Base-by-base conservation (phyloP, 2,329 filamentous ascomycete species). In the Fusarium ambrosium region DNA sequence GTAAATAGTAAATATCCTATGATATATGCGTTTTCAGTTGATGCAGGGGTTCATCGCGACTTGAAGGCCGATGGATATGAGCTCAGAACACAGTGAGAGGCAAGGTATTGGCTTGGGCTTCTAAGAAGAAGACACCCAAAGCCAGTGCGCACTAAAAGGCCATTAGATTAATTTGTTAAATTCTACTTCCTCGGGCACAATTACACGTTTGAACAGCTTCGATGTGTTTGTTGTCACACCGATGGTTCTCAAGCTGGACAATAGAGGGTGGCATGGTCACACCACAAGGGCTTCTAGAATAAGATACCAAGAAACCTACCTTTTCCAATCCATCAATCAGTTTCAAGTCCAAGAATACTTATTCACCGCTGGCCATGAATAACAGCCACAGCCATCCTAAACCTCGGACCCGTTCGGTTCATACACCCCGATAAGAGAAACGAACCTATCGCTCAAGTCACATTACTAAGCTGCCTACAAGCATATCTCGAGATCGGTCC, bases 401-500 rank as follows among this genome's bases (percentile, higher is more conserved):
- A 43, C 34, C 36, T 22, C 20, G 14, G 16, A n/a, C 34, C 32
- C 60, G 18, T 18, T 64, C 9, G 41, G 9, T 51, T 16, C 39
- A 68, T 53, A 64, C 10, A 34, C 39, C 22, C 39, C 51, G n/a
- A 3, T 68, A 43, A 60, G 2, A 27, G 6, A 27, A 4, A 7
- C 6, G 1, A 10, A 14, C 6, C 4, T 14, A 16, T 11, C 29
- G 16, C 6, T 13, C 51, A 62, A 37, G 8, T 22, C 27, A 39
- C 45, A 74, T 74, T 32, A 72, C 61, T 69, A 72, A 74, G 61
- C 73, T 13, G 48, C 14, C 13, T 59, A 32, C n/a, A 58, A 39
- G 60, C 24, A 61, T 66, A 32, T 14, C 18, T n/a, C n/a, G 34
- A 8, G 27, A 9, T 16, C 13, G n/a, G 24, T 8, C 55, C 4